Conservation (phyloP, 78 protist genomes). For the Anaeramoeba ignava region DNA sequence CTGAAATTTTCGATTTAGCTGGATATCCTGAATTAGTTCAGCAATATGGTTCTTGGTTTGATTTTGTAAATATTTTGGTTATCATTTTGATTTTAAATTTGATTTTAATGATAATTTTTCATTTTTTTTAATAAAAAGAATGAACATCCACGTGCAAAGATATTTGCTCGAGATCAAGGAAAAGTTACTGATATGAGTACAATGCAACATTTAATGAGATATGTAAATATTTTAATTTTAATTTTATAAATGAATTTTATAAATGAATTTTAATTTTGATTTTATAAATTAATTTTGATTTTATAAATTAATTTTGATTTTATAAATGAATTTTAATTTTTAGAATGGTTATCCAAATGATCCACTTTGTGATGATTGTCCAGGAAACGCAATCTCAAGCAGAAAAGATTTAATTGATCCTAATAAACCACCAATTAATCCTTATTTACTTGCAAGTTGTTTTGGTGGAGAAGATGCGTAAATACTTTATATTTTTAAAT, state of each 20-base stretch:
- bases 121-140: too few relatives aligned
- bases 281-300: too few relatives aligned
- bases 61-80: too few relatives aligned
- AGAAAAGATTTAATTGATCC: slow-evolving; percentile 3
- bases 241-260: too few relatives aligned
- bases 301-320: too few relatives aligned
- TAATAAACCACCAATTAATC: background rate
- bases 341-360: background rate
- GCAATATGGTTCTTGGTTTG: background rate
- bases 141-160: background rate
- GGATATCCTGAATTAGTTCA: background rate
- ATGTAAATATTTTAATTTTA: too few relatives aligned
- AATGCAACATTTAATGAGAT: background rate
- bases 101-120: too few relatives aligned
- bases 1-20: background rate
- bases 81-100: too few relatives aligned
- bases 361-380: background rate
- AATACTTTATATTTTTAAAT: too few relatives aligned
- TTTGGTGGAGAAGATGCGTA: background rate
- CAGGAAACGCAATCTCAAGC: background rate
- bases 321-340: too few relatives aligned
- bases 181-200: background rate
- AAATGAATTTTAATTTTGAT: too few relatives aligned
- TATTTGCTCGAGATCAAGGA: background rate
- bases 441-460: background rate